Conservation (phyloP, 192 early-diverging fungal species). For the Anaeromyces robustus region DNA sequence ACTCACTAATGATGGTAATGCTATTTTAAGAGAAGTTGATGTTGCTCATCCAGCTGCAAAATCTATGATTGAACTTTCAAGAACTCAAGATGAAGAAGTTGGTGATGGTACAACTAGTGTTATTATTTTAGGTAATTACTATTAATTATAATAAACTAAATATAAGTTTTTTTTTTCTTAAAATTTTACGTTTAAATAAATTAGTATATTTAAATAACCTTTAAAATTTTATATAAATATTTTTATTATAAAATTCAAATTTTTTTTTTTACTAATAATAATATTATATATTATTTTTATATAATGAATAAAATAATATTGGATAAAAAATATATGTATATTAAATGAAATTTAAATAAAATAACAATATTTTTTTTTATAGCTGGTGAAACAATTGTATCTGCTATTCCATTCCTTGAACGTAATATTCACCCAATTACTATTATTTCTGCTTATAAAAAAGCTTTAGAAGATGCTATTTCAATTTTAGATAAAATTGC, state of each 20-base stretch:
- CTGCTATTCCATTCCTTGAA: conserved; percentile 82
- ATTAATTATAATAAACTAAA: no score
- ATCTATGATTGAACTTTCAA: conserved; percentile 95
- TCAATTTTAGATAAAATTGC: conserved; percentile 72
- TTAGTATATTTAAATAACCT: no score
- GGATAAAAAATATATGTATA: no score
- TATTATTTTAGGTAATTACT: conserved; percentile 82
- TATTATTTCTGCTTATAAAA: conserved; percentile 85
- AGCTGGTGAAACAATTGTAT: conserved; percentile 93
- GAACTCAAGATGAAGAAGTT: conserved; percentile 99
- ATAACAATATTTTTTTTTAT: no score
- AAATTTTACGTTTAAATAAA: no score
- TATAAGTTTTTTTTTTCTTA: no score
- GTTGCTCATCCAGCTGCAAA: conserved; percentile 99
- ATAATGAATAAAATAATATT: no score
- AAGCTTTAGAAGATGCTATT: conserved; percentile 83
- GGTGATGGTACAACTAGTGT: conserved; percentile 98
- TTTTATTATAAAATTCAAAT: no score
- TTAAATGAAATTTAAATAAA: no score
- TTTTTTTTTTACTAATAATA: no score
- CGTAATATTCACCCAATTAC: conserved; percentile 97
- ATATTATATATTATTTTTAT: no score
- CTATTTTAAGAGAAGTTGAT: conserved; percentile 95
- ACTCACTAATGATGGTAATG: conserved; percentile 96
- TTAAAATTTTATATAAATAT: no score